Percentiles rank a stretch among this genome's conserved stretches.
phyloP scores from a whole-genome alignment of 2,329 filamentous ascomycete species.

The Gyromitra esculenta region DNA sequence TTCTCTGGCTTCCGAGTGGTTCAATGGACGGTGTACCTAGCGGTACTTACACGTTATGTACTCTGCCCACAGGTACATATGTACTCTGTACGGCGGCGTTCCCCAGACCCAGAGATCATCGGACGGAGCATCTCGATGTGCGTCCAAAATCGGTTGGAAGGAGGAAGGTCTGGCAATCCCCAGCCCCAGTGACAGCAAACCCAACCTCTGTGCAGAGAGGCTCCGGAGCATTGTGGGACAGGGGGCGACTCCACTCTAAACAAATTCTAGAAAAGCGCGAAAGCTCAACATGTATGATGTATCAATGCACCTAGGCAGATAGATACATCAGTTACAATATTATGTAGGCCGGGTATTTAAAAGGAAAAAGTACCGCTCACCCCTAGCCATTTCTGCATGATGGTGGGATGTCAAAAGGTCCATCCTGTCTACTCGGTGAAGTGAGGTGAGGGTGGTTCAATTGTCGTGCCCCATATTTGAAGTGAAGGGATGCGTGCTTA shows the following conservation, averaged over 20 bases:
- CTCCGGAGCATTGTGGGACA: constrained; percentile 3
- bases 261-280: neutral
- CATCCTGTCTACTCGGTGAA: constrained; percentile 2
- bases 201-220: constrained; percentile 14
- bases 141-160: constrained; percentile 5
- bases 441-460: neutral
- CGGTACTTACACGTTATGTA: neutral
- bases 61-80: neutral
- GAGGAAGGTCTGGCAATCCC: neutral
- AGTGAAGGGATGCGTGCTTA: constrained; percentile 23
- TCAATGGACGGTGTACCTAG: neutral
- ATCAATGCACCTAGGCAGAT: too few species aligned
- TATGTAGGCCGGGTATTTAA: neutral
- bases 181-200: neutral
- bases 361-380: neutral
- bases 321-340: too few species aligned
- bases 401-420: constrained; percentile 16
- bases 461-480: constrained; percentile 12
- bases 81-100: constrained; percentile 3
- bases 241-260: neutral
- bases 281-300: too few species aligned
- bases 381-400: constrained; percentile 12
- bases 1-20: constrained; percentile 11
- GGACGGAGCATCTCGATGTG: constrained; percentile 25
- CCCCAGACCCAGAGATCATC: constrained; percentile 32